A percentile compares a stretch with the other conserved stretches of the same genome.
Evolutionary conservation across 306 rosid genomes (phyloP).

Genomic region (Cucumis melo): DNA sequence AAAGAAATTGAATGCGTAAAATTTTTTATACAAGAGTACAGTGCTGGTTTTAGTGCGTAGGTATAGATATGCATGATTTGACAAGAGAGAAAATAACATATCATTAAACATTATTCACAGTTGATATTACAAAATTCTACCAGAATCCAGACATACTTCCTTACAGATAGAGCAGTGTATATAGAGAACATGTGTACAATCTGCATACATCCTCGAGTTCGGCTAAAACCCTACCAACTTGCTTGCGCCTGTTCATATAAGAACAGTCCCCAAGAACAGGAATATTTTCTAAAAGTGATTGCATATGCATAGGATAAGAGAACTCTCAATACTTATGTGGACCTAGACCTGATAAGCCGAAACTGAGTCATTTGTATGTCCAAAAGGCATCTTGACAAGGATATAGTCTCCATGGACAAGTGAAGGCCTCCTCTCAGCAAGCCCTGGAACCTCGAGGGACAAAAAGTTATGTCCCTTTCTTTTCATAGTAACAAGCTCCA

Average conservation of each 20-base stretch:
- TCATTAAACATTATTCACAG: neutral
- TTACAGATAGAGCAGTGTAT: neutral
- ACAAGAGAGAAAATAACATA: neutral
- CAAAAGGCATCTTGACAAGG: slow-evolving; percentile 37
- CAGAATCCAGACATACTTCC: neutral
- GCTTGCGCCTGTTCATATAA: neutral
- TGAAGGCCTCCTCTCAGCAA: slow-evolving; percentile 90
- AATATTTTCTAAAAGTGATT: neutral
- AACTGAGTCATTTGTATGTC: slow-evolving; percentile 3
- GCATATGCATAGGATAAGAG: neutral
- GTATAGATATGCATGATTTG: neutral
- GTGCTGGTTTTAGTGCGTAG: neutral
- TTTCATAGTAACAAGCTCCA: slow-evolving; percentile 50
- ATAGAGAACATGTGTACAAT: neutral
- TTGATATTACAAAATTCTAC: neutral
- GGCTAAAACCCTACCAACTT: neutral
- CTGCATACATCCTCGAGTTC: neutral
- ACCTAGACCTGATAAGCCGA: slow-evolving; percentile 42
- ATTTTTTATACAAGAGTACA: neutral
- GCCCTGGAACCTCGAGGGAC: slow-evolving; percentile 81
- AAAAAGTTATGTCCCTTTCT: slow-evolving; percentile 29
- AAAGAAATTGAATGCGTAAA: neutral
- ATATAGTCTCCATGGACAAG: slow-evolving; percentile 74
- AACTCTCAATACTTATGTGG: neutral
- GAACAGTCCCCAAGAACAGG: neutral